A percentile compares a stretch with the other conserved stretches of the same genome.
phyloP scores from a whole-genome alignment of 306 rosid genomes.

The Dalbergia cultrata region DNA sequence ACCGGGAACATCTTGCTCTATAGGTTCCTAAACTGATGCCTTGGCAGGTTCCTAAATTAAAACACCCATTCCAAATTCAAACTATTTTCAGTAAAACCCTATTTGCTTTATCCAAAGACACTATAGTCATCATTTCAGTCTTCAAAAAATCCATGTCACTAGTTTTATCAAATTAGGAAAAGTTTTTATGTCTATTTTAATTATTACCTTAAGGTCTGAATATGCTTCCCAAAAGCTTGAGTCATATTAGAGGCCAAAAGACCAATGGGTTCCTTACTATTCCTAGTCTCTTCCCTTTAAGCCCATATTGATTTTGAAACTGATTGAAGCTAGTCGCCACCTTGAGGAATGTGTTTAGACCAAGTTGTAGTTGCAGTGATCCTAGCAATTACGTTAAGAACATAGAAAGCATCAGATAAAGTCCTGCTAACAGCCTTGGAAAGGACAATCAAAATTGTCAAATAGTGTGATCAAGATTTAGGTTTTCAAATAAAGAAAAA shows the following conservation, averaged over 20 bases:
- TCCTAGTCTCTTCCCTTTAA: constrained; percentile 56
- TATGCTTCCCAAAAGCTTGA: constrained; percentile 42
- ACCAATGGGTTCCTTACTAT: constrained; percentile 43
- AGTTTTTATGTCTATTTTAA: background rate
- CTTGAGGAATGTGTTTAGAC: too few relatives aligned
- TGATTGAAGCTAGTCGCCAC: constrained; percentile 50
- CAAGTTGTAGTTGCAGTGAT: constrained; percentile 29
- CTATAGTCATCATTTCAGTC: too few relatives aligned
- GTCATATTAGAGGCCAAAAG: constrained; percentile 22
- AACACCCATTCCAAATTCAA: too few relatives aligned
- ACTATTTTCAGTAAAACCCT: too few relatives aligned
- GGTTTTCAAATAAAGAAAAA: background rate
- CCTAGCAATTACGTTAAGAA: constrained; percentile 67
- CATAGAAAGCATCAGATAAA: constrained; percentile 55
- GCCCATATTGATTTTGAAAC: constrained; percentile 43
- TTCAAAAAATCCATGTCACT: too few relatives aligned
- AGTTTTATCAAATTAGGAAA: background rate
- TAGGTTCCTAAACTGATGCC: too few relatives aligned
- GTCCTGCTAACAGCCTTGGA: constrained; percentile 60
- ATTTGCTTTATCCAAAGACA: too few relatives aligned
- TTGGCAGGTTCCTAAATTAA: too few relatives aligned
- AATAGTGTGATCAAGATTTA: background rate
- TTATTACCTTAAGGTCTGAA: constrained; percentile 48
- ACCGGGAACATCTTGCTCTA: too few relatives aligned
- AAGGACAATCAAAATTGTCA: background rate